Percentiles rank a stretch among this genome's conserved stretches.
phyloP scores from a whole-genome alignment of 2,329 filamentous ascomycete species.

The Neonectria neomacrospora region DNA sequence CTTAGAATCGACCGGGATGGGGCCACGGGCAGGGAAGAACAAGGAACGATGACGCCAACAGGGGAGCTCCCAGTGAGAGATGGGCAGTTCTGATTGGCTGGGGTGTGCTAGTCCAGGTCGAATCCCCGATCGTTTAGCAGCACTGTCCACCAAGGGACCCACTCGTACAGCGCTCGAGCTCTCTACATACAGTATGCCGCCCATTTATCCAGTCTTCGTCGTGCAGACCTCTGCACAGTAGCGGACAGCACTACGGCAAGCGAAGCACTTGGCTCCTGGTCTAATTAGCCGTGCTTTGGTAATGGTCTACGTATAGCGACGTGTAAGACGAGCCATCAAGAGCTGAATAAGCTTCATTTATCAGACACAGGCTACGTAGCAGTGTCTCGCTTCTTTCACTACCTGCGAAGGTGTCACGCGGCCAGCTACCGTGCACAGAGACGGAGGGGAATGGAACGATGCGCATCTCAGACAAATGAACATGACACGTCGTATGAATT shows the following conservation, averaged over 20 bases:
- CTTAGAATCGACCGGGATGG: background rate
- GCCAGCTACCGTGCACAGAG: constrained; percentile 2
- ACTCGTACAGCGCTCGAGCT: background rate
- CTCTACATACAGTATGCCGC: background rate
- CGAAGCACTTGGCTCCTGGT: no score
- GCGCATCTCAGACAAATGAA: constrained; percentile 1
- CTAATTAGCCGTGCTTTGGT: background rate
- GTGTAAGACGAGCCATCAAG: background rate
- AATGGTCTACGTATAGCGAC: background rate
- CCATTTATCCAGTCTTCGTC: background rate
- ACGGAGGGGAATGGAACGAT: background rate
- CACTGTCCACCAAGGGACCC: constrained; percentile 2
- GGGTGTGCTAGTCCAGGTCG: background rate
- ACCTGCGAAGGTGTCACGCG: constrained; percentile 7
- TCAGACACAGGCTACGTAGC: background rate
- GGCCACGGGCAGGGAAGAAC: constrained; percentile 5
- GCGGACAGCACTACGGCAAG: background rate
- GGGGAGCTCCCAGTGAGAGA: background rate
- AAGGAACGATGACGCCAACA: constrained; percentile 21
- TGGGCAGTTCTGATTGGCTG: constrained; percentile 3
- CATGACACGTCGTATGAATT: constrained; percentile 2
- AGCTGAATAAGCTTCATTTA: background rate
- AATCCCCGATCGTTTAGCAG: constrained; percentile 3
- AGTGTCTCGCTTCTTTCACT: background rate
- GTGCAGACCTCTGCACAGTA: background rate